phyloP scores from a whole-genome alignment of 306 rosid species.

The Sphenostylis stenocarpa region DNA sequence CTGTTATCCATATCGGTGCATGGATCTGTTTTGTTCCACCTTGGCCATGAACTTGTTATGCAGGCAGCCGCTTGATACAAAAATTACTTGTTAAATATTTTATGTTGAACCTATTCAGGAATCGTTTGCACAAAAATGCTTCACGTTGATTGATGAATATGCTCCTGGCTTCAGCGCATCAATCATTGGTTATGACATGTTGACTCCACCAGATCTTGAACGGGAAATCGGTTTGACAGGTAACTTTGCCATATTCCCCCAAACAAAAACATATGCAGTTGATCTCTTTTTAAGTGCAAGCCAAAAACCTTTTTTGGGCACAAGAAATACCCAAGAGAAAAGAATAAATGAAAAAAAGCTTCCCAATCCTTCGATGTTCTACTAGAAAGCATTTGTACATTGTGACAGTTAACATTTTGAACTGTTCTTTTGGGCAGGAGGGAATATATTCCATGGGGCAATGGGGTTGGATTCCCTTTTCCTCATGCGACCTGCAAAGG shows the following conservation, averaged over 20 bases:
- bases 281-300: background rate
- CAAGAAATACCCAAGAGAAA: background rate
- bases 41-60: background rate
- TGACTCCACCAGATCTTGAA: constrained; percentile 97
- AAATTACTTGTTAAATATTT: constrained; percentile 8
- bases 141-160: constrained; percentile 78
- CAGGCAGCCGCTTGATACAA: background rate
- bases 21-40: constrained; percentile 18
- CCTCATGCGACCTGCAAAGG: constrained; percentile 78
- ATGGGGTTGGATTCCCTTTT: constrained; percentile 95
- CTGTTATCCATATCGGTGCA: background rate
- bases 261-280: background rate
- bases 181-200: constrained; percentile 79
- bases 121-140: constrained; percentile 71
- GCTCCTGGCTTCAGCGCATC: constrained; percentile 90
- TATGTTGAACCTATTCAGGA: constrained; percentile 49
- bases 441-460: constrained; percentile 91
- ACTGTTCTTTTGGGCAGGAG: constrained; percentile 50
- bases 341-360: background rate
- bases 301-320: background rate
- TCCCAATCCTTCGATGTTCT: background rate
- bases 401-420: background rate
- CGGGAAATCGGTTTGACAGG: constrained; percentile 92
- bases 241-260: constrained; percentile 22
- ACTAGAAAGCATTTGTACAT: background rate